These are phyloP conservation scores for Ophioceras dolichostomum DNA, from an alignment of 2,329 filamentous ascomycete species.

Conservation along the genomic window DNA sequence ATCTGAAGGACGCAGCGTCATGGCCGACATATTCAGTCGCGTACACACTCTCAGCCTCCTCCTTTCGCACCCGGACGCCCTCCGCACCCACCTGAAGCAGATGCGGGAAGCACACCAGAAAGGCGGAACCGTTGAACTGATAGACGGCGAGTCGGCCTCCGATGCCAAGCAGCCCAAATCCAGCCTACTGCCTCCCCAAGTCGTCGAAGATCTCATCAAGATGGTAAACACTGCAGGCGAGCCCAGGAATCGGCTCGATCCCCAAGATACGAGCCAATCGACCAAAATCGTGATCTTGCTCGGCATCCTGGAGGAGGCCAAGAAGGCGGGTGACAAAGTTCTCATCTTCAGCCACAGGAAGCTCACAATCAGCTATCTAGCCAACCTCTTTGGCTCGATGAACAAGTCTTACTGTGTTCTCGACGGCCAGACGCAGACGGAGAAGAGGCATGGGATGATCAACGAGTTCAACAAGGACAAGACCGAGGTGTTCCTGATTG, in stretches of 20 bases:
- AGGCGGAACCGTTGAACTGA: too few relatives aligned
- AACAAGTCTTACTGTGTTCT: conserved; percentile 43
- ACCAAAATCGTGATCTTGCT: conserved; percentile 57
- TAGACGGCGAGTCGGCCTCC: conserved; percentile 8
- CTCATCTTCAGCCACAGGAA: conserved; percentile 71
- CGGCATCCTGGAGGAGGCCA: conserved; percentile 56
- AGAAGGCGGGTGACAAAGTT: conserved; percentile 54
- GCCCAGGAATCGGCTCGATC: conserved; percentile 30
- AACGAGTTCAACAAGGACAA: conserved; percentile 54
- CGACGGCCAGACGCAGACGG: conserved; percentile 50
- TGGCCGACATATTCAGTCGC: conserved; percentile 15
- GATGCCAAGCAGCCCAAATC: background rate
- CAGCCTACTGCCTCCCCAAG: too few relatives aligned
- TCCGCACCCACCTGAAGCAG: conserved; percentile 26
- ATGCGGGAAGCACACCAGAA: too few relatives aligned
- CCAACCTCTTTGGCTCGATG: conserved; percentile 37
- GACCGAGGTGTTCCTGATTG: conserved; percentile 62
- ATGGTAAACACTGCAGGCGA: conserved; percentile 26
- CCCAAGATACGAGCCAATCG: too few relatives aligned
- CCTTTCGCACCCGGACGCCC: conserved; percentile 39
- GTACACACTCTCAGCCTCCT: conserved; percentile 35
- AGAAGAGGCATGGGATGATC: conserved; percentile 46
- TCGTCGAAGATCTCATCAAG: conserved; percentile 13
- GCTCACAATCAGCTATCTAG: conserved; percentile 56
- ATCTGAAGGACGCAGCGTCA: conserved; percentile 2